Evolutionary conservation across 163 green algal species (phyloP), one percentile per base, ranked within the genome.

Genomic region (Scenedesmus sp.): DNA sequence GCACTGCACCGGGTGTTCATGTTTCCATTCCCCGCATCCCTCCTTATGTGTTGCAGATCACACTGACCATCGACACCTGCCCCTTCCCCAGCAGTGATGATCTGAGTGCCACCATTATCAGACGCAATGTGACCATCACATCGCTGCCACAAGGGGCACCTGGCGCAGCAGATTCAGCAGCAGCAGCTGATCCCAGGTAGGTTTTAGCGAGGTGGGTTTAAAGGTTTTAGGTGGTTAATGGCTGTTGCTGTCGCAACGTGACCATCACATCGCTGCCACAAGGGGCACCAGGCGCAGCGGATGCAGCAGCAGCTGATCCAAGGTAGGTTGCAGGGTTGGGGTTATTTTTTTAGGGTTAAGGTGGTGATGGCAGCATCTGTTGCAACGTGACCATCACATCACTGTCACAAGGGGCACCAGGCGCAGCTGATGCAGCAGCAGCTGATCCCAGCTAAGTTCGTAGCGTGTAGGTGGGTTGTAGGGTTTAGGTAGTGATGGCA

Each of bases 361-460:
- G 34, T 46, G 34, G 34, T 46, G 34, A 46, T 46, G 34, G 34
- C 4, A 55, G 74, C 46, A 83, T 89, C 13, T 23, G 18, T 7
- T 52, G 85, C 67, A 89, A 89, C 60, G n/a, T 89, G 5, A 89
- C 85, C 85, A 89, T 89, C 34, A 60, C 56, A 2, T 77, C 84
- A 0, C 84, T 79, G 59, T 52, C 56, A n/a, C 83, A 3, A 3
- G 59, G 23, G 13, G 23, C 70, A 79, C 23, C 70, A 16, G 70
- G 23, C 4, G 70, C 23, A 79, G 23, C 70, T 52, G 70, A 79
- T 13, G 34, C 34, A 46, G 34, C 34, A 46, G 34, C 34, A 46
- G 34, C 34, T 46, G 34, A 46, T 46, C 34, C 34, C 34, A 46
- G 34, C 34, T 46, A 46, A 46, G 34, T 46, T 46, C 34, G 34